A percentile compares a stretch with the other conserved stretches of the same genome.
phyloP scores from a whole-genome alignment of 345 rosid genomes.

The Durio zibethinus region DNA sequence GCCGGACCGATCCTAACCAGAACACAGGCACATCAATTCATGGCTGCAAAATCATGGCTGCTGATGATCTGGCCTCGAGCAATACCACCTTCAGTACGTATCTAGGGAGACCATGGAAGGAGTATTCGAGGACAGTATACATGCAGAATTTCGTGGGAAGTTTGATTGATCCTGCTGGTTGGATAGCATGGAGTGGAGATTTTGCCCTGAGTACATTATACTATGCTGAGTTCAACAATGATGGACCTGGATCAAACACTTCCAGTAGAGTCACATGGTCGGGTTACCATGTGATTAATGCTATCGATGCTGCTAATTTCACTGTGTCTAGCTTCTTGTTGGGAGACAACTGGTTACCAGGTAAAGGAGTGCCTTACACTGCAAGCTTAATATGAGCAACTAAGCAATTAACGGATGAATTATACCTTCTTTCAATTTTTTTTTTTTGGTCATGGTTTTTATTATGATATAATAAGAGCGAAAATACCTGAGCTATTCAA shows the following conservation, averaged over 20 bases:
- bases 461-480: not conserved
- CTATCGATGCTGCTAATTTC: constrained; percentile 28
- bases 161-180: constrained; percentile 15
- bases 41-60: constrained; percentile 18
- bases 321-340: constrained; percentile 24
- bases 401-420: not conserved
- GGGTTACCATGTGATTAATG: constrained; percentile 29
- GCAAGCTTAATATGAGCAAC: not conserved
- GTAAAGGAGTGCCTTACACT: not conserved
- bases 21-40: constrained; percentile 23
- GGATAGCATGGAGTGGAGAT: not conserved
- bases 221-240: constrained; percentile 36
- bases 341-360: constrained; percentile 22
- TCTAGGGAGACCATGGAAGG: constrained; percentile 31
- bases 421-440: not conserved
- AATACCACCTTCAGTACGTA: not conserved
- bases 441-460: not conserved
- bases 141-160: constrained; percentile 10
- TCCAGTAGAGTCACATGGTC: constrained; percentile 35
- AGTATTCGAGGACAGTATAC: constrained; percentile 10
- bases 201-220: constrained; percentile 23
- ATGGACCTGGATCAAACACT: constrained; percentile 33
- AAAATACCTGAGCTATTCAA: not conserved
- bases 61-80: constrained; percentile 7
- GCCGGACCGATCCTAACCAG: constrained; percentile 14